Evolutionary conservation across 176 grass and related monocot species (phyloP).

Genomic region (Microstegium vimineum): DNA sequence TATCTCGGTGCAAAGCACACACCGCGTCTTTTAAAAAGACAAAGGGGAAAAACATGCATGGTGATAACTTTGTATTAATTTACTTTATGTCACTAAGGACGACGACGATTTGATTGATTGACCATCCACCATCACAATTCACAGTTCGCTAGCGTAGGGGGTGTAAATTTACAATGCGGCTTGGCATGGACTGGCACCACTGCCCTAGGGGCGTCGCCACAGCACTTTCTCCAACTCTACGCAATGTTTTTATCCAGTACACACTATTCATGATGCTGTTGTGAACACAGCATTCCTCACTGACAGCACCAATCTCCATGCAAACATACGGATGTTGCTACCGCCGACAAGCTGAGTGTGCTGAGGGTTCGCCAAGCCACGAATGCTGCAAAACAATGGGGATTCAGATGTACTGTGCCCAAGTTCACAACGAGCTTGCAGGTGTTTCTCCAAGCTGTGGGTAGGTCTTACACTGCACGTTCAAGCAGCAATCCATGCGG

Average conservation of each 20-base stretch:
- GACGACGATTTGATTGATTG: not conserved
- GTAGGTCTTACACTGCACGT: not conserved
- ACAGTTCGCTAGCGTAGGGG: not conserved
- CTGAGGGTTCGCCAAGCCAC: not conserved
- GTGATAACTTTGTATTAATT: not conserved
- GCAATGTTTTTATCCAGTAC: not conserved
- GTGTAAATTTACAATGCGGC: not conserved
- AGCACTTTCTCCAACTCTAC: not conserved
- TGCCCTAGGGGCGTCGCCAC: not conserved
- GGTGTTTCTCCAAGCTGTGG: not conserved
- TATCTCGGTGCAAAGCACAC: slow-evolving; percentile 30
- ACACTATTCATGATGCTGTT: not conserved
- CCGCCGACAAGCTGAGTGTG: not conserved
- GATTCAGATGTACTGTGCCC: not conserved
- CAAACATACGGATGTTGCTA: not conserved
- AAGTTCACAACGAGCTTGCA: not conserved
- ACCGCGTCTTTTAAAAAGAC: not conserved
- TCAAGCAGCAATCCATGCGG: not conserved
- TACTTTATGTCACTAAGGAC: slow-evolving; percentile 8
- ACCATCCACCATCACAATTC: not conserved
- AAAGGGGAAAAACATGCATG: not conserved
- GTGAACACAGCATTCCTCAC: not conserved
- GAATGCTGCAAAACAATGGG: not conserved
- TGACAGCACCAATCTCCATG: not conserved
- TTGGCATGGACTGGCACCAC: not conserved